Conservation (phyloP, 169 alveolate genomes). For the Eimeria falciformis region DNA sequence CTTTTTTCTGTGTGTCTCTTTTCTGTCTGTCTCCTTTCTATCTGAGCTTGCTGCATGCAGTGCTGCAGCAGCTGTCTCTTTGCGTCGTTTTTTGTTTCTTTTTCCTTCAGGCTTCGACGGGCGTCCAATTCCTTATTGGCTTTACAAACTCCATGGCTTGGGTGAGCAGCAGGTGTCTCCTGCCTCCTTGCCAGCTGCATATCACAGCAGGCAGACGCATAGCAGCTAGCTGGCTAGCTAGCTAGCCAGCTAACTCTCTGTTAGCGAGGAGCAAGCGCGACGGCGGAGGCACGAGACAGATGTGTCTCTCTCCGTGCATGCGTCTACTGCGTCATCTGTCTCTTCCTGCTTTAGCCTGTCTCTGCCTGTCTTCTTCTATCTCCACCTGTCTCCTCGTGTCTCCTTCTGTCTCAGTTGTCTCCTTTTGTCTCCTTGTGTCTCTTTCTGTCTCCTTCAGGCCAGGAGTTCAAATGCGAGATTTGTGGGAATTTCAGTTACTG, state of each 20-base stretch:
- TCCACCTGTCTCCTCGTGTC: not conserved
- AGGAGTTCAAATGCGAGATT: conserved; percentile 98
- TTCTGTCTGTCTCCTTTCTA: too few relatives aligned
- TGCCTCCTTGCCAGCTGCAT: not conserved
- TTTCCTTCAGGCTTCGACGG: conserved; percentile 96
- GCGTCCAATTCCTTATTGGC: conserved; percentile 99
- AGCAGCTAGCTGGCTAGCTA: not conserved
- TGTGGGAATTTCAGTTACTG: conserved; percentile 99
- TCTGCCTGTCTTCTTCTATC: not conserved
- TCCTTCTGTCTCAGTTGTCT: not conserved
- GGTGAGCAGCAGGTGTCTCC: conserved; percentile 82
- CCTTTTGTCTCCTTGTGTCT: not conserved
- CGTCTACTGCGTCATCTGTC: too few relatives aligned
- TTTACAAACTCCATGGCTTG: conserved; percentile 98
- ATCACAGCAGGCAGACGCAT: not conserved
- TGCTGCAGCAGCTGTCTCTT: too few relatives aligned
- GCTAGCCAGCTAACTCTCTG: not conserved
- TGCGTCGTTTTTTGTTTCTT: not conserved
- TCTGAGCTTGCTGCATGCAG: too few relatives aligned
- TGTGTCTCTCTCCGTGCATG: not conserved
- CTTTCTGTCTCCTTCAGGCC: conserved; percentile 76
- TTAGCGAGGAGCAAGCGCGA: not conserved
- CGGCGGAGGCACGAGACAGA: not conserved
- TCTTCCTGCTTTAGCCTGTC: too few relatives aligned
- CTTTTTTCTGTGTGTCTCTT: too few relatives aligned